These are phyloP conservation scores for Fusarium nodosum DNA, from an alignment of 2,329 filamentous ascomycete genomes.

Conservation along the genomic window DNA sequence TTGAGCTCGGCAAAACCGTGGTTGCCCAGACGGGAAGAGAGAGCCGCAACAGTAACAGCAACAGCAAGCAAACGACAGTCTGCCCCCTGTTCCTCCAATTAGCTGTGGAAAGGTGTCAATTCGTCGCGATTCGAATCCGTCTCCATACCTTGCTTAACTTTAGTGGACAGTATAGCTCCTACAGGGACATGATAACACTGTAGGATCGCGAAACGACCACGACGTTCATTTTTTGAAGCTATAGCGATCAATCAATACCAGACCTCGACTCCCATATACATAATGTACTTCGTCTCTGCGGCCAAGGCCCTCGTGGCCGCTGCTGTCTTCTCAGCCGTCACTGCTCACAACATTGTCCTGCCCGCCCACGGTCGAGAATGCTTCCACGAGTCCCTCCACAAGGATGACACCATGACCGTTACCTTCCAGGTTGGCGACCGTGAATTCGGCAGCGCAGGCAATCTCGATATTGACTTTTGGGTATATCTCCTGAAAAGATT, in stretches of 20 bases:
- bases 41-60: conserved; percentile 9
- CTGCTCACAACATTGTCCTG: conserved; percentile 96
- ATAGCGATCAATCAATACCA: conserved; percentile 22
- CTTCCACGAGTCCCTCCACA: conserved; percentile 94
- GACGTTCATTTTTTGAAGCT: conserved; percentile 27
- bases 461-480: conserved; percentile 98
- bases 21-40: conserved; percentile 27
- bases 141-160: conserved; percentile 18
- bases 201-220: conserved; percentile 33
- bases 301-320: conserved; percentile 61
- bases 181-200: conserved; percentile 30
- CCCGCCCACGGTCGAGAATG: conserved; percentile 94
- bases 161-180: conserved; percentile 40
- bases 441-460: conserved; percentile 94
- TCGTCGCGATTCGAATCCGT: conserved; percentile 40
- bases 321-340: conserved; percentile 67
- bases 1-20: conserved; percentile 45
- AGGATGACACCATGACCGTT: conserved; percentile 97
- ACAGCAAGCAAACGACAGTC: conserved; percentile 8
- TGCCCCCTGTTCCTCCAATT: conserved; percentile 27
- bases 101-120: conserved; percentile 52
- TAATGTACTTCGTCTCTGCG: conserved; percentile 54
- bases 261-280: conserved; percentile 7
- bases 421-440: conserved; percentile 98
- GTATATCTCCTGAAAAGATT: conserved; percentile 65